phyloP scores from a whole-genome alignment of 768 basidiomycete species.

The Trametes gibbosa region DNA sequence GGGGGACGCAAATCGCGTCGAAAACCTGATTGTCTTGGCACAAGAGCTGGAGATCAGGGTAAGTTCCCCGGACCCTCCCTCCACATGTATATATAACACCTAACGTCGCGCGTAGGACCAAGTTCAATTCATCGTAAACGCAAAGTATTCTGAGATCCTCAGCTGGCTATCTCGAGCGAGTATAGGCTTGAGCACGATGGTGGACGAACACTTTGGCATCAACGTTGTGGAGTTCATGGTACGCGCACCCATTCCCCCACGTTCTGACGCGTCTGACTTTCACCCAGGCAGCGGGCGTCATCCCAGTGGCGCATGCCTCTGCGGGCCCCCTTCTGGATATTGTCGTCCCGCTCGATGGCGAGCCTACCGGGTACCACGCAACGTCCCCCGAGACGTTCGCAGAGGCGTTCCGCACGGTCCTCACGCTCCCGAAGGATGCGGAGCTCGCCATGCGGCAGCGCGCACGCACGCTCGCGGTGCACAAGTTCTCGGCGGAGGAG shows the following conservation, averaged over 20 bases:
- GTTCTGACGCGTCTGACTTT: neutral
- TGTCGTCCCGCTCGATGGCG: conserved; percentile 71
- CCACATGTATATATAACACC: neutral
- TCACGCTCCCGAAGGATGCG: conserved; percentile 54
- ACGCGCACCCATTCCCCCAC: conserved; percentile 21
- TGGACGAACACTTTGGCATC: conserved; percentile 98
- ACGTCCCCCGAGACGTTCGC: conserved; percentile 63
- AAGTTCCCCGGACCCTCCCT: conserved; percentile 18
- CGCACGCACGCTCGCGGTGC: conserved; percentile 68
- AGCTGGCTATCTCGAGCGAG: conserved; percentile 70
- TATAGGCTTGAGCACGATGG: conserved; percentile 93
- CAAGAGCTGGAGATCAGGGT: conserved; percentile 65
- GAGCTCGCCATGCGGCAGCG: conserved; percentile 62
- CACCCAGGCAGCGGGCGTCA: conserved; percentile 84
- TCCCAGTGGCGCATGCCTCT: conserved; percentile 89
- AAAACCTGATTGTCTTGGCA: conserved; percentile 55
- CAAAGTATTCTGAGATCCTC: conserved; percentile 69
- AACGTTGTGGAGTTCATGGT: conserved; percentile 99
- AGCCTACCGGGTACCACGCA: conserved; percentile 86
- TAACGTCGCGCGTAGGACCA: conserved; percentile 44
- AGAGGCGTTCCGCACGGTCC: conserved; percentile 56
- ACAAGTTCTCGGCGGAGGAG: conserved; percentile 71
- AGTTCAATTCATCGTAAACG: conserved; percentile 82
- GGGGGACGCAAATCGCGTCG: conserved; percentile 69
- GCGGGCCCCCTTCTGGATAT: conserved; percentile 93